Conservation (phyloP, 1,139 yeast species). For the Wickerhamomyces sp. region DNA sequence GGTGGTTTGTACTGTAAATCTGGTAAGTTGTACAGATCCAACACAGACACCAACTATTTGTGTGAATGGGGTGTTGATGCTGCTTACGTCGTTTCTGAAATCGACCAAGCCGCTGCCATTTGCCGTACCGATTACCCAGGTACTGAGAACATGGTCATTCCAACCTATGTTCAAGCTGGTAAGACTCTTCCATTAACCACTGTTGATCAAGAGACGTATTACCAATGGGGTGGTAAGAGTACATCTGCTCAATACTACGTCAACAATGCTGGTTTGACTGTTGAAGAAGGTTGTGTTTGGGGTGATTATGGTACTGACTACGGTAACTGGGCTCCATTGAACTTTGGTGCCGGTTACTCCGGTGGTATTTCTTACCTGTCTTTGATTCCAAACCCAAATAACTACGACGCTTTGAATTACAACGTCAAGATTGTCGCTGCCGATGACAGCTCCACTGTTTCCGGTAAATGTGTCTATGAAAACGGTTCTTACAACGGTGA, state of each 20-base stretch:
- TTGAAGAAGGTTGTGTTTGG: slow-evolving; percentile 91
- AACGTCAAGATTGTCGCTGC: slow-evolving; percentile 80
- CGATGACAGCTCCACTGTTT: slow-evolving; percentile 55
- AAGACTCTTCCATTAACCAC: slow-evolving; percentile 61
- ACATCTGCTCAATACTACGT: slow-evolving; percentile 97
- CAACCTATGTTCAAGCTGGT: slow-evolving; percentile 77
- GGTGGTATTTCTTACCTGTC: slow-evolving; percentile 81
- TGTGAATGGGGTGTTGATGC: slow-evolving; percentile 80
- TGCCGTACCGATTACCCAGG: slow-evolving; percentile 99
- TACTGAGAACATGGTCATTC: slow-evolving; percentile 95
- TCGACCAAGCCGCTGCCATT: slow-evolving; percentile 65
- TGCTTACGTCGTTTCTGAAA: slow-evolving; percentile 64
- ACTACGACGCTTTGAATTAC: slow-evolving; percentile 69
- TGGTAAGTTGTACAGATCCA: slow-evolving; percentile 78
- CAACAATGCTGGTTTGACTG: slow-evolving; percentile 90
- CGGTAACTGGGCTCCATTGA: slow-evolving; percentile 98
- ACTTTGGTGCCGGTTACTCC: slow-evolving; percentile 87
- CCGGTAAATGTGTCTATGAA: slow-evolving; percentile 77
- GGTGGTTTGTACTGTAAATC: slow-evolving; percentile 82
- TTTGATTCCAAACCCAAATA: slow-evolving; percentile 93
- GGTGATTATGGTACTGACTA: slow-evolving; percentile 72
- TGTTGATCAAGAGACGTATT: slow-evolving; percentile 73
- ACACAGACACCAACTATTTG: slow-evolving; percentile 53
- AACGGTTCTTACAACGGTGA: slow-evolving; percentile 70
- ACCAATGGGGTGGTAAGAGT: slow-evolving; percentile 72